phyloP scores from a whole-genome alignment of 306 rosid genomes.

The Citrullus colocynthis region DNA sequence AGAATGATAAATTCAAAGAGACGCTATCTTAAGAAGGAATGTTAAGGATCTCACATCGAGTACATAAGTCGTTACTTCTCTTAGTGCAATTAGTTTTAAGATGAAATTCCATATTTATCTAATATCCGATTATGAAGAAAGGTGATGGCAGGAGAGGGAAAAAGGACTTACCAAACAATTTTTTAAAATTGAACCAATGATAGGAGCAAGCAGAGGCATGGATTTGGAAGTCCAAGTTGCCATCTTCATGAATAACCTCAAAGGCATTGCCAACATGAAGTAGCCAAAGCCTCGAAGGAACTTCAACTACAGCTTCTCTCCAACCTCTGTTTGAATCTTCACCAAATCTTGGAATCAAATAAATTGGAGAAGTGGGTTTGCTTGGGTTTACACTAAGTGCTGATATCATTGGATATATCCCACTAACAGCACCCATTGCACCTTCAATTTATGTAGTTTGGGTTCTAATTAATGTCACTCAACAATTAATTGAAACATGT shows the following conservation, averaged over 20 bases:
- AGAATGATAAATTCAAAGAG: no score
- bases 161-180: conserved; percentile 43
- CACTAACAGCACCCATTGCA: conserved; percentile 70
- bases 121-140: no score
- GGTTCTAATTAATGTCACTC: neutral
- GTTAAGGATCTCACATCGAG: no score
- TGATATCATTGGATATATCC: conserved; percentile 77
- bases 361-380: conserved; percentile 52
- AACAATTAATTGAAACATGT: no score
- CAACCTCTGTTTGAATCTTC: conserved; percentile 34
- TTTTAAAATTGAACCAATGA: conserved; percentile 80
- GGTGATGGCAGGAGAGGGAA: neutral
- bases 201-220: conserved; percentile 79
- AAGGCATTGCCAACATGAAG: conserved; percentile 82
- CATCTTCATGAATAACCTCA: conserved; percentile 23
- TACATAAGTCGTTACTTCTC: no score
- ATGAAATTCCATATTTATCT: no score
- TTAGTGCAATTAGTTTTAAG: no score
- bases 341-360: conserved; percentile 57
- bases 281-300: conserved; percentile 73
- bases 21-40: no score
- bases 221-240: conserved; percentile 42
- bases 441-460: conserved; percentile 23
- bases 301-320: conserved; percentile 50
- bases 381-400: conserved; percentile 69